These are phyloP conservation scores for Chaetomium sp. DNA, from an alignment of 2,329 filamentous ascomycete species.

Conservation along the genomic window DNA sequence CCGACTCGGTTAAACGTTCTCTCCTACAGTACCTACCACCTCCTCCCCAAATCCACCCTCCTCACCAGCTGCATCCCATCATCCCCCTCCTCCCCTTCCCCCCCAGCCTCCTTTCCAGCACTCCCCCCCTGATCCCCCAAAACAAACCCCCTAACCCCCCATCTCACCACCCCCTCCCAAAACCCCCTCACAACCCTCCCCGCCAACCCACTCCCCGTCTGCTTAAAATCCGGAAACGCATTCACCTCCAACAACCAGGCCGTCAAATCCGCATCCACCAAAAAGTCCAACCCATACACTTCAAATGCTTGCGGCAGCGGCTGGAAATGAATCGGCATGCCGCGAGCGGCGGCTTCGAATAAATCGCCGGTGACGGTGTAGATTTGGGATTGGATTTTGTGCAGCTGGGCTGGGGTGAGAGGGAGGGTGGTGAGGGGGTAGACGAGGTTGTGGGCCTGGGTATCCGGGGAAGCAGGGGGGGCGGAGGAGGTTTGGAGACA, in stretches of 20 bases:
- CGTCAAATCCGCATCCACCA: slow-evolving; percentile 60
- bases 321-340: slow-evolving; percentile 88
- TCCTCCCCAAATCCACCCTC: slow-evolving; percentile 47
- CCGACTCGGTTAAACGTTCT: no score
- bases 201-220: slow-evolving; percentile 73
- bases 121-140: slow-evolving; percentile 45
- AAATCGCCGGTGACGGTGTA: slow-evolving; percentile 65
- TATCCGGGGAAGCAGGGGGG: slow-evolving; percentile 24
- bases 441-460: slow-evolving; percentile 45
- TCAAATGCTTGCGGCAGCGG: slow-evolving; percentile 84
- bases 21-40: slow-evolving; percentile 27
- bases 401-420: slow-evolving; percentile 8
- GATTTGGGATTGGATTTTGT: slow-evolving; percentile 51
- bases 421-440: slow-evolving; percentile 66
- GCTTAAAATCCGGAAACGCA: slow-evolving; percentile 90
- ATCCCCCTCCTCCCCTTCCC: slow-evolving; percentile 23
- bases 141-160: slow-evolving; percentile 57
- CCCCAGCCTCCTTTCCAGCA: slow-evolving; percentile 12
- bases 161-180: slow-evolving; percentile 66
- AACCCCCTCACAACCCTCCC: slow-evolving; percentile 65
- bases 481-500: slow-evolving; percentile 65
- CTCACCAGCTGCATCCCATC: slow-evolving; percentile 47
- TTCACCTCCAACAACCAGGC: slow-evolving; percentile 87
- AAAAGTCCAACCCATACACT: slow-evolving; percentile 83
- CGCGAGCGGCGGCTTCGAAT: slow-evolving; percentile 79